These are phyloP conservation scores for Hypsizygus ulmarius DNA, from an alignment of 1,284 basidiomycete species.

Conservation along the genomic window DNA sequence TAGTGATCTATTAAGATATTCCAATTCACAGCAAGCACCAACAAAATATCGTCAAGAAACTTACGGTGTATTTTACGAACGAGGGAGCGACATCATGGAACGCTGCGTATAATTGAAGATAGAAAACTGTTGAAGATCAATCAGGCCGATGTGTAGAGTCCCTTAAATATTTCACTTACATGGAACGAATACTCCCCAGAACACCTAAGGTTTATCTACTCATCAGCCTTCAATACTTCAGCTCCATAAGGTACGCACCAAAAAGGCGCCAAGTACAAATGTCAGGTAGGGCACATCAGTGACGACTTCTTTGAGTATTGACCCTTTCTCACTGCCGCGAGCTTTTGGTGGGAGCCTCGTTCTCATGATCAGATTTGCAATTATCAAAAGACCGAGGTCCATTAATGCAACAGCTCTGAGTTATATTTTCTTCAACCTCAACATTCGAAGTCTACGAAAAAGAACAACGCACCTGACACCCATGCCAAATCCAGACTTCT, in stretches of 20 bases:
- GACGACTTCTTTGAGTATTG: constrained; percentile 27
- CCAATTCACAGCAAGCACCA: too few relatives aligned
- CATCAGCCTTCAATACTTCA: neutral
- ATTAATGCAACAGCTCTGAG: constrained; percentile 37
- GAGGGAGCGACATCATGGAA: constrained; percentile 32
- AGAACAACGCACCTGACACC: constrained; percentile 33
- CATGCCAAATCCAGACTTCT: constrained; percentile 34
- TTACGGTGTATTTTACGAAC: constrained; percentile 40
- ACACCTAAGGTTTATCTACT: constrained; percentile 21
- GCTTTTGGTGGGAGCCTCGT: constrained; percentile 32
- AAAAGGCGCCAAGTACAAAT: constrained; percentile 29
- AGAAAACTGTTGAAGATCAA: constrained; percentile 33
- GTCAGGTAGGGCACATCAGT: constrained; percentile 31
- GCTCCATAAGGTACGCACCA: constrained; percentile 18
- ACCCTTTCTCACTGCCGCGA: constrained; percentile 17
- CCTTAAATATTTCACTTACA: constrained; percentile 22
- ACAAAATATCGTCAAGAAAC: constrained; percentile 2
- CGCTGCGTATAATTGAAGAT: constrained; percentile 41
- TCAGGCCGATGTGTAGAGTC: neutral
- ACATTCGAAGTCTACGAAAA: neutral
- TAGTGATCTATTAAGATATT: constrained; percentile 31
- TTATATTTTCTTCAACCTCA: neutral
- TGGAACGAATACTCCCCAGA: constrained; percentile 40
- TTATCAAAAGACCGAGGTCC: constrained; percentile 33
- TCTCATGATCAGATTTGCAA: constrained; percentile 38